A percentile compares a stretch with the other conserved stretches of the same genome.
Conservation (phyloP, 164 flowering plant species). For the Magnolia officinalis region DNA sequence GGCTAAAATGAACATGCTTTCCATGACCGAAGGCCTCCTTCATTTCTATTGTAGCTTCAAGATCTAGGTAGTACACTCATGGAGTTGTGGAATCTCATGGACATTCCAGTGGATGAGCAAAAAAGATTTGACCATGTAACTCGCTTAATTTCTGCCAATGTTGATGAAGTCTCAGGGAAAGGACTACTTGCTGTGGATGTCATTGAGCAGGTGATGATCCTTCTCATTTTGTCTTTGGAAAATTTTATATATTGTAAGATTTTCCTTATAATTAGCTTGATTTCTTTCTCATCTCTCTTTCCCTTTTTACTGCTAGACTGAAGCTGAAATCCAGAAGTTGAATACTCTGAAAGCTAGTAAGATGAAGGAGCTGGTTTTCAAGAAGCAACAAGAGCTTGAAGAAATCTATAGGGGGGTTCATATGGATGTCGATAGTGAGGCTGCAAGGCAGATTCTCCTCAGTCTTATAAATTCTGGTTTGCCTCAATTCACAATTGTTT, state of each 20-base stretch:
- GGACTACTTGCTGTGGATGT: slow-evolving; percentile 56
- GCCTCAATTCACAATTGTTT: neutral
- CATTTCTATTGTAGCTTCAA: slow-evolving; percentile 42
- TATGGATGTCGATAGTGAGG: slow-evolving; percentile 57
- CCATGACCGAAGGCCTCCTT: neutral
- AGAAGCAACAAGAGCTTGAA: slow-evolving; percentile 65
- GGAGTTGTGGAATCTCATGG: slow-evolving; percentile 77
- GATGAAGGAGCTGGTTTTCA: slow-evolving; percentile 69
- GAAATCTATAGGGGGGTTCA: slow-evolving; percentile 62
- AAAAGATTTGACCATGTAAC: slow-evolving; percentile 51
- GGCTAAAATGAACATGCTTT: neutral
- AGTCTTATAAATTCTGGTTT: slow-evolving; percentile 66
- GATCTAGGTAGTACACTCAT: slow-evolving; percentile 48
- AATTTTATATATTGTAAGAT: neutral
- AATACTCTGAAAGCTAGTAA: slow-evolving; percentile 56
- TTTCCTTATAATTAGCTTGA: neutral
- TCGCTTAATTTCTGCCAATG: slow-evolving; percentile 40
- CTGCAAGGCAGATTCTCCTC: slow-evolving; percentile 45
- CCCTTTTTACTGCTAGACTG: slow-evolving; percentile 32
- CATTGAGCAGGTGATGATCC: slow-evolving; percentile 53
- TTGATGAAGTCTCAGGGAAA: slow-evolving; percentile 42
- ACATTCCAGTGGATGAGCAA: slow-evolving; percentile 47
- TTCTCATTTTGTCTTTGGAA: neutral
- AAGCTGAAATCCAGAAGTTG: slow-evolving; percentile 53
- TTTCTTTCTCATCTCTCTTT: neutral